Percentiles rank a stretch among this genome's conserved stretches.
These are phyloP conservation scores for Pochonia chlamydosporia DNA, from an alignment of 2,329 filamentous ascomycete species.

Conservation along the genomic window DNA sequence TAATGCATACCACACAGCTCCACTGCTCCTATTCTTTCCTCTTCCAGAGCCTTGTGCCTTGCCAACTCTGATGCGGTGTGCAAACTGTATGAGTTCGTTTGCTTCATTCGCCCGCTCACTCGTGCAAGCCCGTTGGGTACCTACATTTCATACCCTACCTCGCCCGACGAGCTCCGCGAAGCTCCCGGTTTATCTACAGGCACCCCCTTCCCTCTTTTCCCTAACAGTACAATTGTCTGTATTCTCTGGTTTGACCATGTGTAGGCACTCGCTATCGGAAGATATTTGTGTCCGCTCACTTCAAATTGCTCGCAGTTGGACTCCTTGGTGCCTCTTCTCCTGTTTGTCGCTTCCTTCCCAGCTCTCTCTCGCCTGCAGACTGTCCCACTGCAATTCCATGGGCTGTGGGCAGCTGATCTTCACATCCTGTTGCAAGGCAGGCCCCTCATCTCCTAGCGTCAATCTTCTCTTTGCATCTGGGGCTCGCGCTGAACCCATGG, in stretches of 20 bases:
- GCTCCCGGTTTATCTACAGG: no score
- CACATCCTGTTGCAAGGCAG: not conserved
- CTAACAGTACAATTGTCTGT: no score
- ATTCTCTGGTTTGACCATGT: no score
- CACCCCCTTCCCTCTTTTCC: no score
- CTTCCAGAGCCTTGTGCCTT: not conserved
- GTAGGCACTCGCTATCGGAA: no score
- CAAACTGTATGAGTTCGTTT: constrained; percentile 4
- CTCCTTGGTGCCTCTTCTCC: no score
- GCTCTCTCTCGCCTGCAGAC: no score
- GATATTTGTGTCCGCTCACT: no score
- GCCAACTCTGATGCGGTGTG: constrained; percentile 5
- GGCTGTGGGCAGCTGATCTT: constrained; percentile 2
- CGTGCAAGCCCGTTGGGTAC: constrained; percentile 1
- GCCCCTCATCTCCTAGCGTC: not conserved
- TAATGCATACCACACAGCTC: not conserved
- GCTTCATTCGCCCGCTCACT: constrained; percentile 1
- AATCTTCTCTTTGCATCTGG: not conserved
- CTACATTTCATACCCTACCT: not conserved
- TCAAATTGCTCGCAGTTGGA: no score
- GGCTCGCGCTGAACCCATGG: not conserved
- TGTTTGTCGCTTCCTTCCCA: no score
- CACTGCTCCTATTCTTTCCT: not conserved
- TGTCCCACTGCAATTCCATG: no score
- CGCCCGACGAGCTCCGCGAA: not conserved